phyloP scores from a whole-genome alignment of 2,329 filamentous ascomycete genomes.

The Cladosporium cucumerinum region DNA sequence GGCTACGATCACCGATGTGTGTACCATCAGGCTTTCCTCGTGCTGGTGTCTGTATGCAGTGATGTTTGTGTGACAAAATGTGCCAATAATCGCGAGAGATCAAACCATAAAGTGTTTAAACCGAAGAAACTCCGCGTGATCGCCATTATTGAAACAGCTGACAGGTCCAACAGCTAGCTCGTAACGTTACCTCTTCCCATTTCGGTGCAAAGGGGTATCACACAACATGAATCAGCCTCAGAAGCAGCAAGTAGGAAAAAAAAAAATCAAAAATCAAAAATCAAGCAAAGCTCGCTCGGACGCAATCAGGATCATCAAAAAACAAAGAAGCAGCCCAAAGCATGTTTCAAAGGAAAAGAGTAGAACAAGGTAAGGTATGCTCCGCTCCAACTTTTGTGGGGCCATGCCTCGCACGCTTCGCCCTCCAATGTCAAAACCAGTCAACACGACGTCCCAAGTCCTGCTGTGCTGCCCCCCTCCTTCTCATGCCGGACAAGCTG shows the following conservation, averaged over 20 bases:
- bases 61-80: not conserved
- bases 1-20: not conserved
- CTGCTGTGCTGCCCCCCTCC: not conserved
- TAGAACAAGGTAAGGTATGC: not conserved
- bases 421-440: not conserved
- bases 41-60: not conserved
- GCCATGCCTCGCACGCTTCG: not conserved
- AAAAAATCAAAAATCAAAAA: too few relatives aligned
- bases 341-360: not conserved
- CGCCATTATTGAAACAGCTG: not conserved
- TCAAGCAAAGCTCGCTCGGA: not conserved
- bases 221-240: not conserved
- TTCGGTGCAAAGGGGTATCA: not conserved
- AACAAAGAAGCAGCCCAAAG: not conserved
- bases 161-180: not conserved
- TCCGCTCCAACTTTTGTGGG: not conserved
- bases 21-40: not conserved
- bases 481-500: not conserved
- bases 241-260: not conserved
- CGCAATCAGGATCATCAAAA: not conserved
- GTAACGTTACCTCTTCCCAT: not conserved
- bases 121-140: not conserved
- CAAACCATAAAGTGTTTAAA: not conserved
- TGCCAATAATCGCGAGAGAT: not conserved
- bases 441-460: not conserved